Evolutionary conservation across 108 stramenopile genomes (phyloP), one percentile per base, ranked within the genome.

Genomic region (Asterionellopsis glacialis): DNA sequence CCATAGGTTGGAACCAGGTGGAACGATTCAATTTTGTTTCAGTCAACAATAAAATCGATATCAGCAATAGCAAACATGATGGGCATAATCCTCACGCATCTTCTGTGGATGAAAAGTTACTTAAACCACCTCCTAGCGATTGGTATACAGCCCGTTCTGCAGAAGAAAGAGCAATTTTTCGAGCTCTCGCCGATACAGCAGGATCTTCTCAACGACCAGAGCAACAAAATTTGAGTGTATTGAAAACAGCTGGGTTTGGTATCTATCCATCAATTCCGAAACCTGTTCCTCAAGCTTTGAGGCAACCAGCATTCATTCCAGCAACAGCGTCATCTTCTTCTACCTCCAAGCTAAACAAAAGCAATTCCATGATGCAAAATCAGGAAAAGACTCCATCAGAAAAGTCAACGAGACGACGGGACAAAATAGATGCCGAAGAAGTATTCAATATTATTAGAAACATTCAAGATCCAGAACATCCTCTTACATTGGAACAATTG

Each of bases 391-490:
- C 41, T 1, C 51, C n/a, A 45, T 12, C 51, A 22, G 23, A 68
- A 9, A 41, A 55, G 18, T 15, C 43, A 55, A 6, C 41, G n/a
- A n/a, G n/a, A 45, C 18, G 41, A 54, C 70, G 77, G 48, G 87
- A 88, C 43, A 16, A 42, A 39, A 72, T 94, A 47, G 71, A 65
- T 44, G 72, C 80, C 0, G 88, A 77, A 16, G 98, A 98, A 68
- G 74, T 99, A 9, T 99, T 97, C 81, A 93, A 98, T 43, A 84
- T 97, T 13, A 85, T 99, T 63, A 88, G 99, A 49, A 84, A 90
- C 56, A 86, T 98, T 59, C 95, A 98, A 66, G 98, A 99, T 80
- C 99, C 99, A 0, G 99, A 99, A 60, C 99, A 98, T 72, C 96
- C 98, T 10, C 64, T 96, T 25, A 97, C 97, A 15, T 80, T 99